A percentile compares a stretch with the other conserved stretches of the same genome.
phyloP scores from a whole-genome alignment of 495 filamentous ascomycete species.

The Astrocystis sublimbata region DNA sequence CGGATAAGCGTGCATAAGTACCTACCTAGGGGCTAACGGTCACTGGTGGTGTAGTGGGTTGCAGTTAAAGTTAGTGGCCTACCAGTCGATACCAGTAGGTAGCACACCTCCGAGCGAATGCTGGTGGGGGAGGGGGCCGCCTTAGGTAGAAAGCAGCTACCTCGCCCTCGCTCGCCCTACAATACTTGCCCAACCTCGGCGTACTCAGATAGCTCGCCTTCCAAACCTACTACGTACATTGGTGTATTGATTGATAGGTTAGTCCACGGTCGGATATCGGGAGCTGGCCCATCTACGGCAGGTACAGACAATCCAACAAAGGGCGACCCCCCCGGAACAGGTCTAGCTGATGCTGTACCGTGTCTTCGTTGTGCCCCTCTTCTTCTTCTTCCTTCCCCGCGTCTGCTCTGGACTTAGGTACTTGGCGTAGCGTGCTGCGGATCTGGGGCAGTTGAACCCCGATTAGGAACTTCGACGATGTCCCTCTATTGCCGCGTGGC shows the following conservation, averaged over 20 bases:
- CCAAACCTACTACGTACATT: too few relatives aligned
- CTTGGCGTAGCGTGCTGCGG: constrained; percentile 5
- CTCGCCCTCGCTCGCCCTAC: too few relatives aligned
- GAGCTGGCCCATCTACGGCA: background rate
- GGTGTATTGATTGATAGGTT: constrained; percentile 6
- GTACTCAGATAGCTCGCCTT: too few relatives aligned
- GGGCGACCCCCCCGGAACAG: background rate
- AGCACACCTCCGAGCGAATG: constrained; percentile 1
- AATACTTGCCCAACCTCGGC: too few relatives aligned
- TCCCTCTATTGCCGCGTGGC: constrained; percentile 11
- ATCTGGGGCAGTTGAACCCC: constrained; percentile 9
- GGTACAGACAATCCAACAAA: background rate
- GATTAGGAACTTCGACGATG: constrained; percentile 7
- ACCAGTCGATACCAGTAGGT: too few relatives aligned
- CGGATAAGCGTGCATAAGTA: too few relatives aligned
- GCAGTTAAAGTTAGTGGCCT: too few relatives aligned
- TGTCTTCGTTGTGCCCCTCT: background rate
- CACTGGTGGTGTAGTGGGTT: constrained; percentile 2
- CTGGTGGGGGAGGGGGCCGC: background rate
- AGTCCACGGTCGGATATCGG: constrained; percentile 7
- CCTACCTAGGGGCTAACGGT: too few relatives aligned
- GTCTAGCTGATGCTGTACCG: background rate
- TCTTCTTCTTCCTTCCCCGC: constrained; percentile 12
- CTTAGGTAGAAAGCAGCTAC: too few relatives aligned
- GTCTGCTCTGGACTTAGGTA: too few relatives aligned